phyloP scores from a whole-genome alignment of 2,329 filamentous ascomycete species.

The Cladobotryum mycophilum region DNA sequence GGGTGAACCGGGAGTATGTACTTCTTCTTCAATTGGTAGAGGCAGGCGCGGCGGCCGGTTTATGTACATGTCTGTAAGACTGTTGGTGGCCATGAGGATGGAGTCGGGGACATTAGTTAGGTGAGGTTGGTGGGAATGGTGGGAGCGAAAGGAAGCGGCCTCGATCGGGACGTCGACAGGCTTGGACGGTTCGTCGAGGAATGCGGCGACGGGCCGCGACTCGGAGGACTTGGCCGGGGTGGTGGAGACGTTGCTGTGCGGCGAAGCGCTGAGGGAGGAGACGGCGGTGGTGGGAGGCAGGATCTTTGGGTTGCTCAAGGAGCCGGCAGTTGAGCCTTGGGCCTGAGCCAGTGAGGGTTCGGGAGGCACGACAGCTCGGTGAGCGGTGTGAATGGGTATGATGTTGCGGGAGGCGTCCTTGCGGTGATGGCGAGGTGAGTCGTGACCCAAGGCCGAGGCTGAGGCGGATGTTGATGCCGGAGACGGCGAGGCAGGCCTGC shows the following conservation, averaged over 20 bases:
- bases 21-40: conserved; percentile 87
- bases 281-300: conserved; percentile 41
- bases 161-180: conserved; percentile 52
- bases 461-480: conserved; percentile 14
- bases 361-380: conserved; percentile 52
- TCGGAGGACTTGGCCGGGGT: conserved; percentile 22
- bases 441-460: conserved; percentile 19
- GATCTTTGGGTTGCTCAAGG: conserved; percentile 40
- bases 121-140: conserved; percentile 21
- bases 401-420: conserved; percentile 39
- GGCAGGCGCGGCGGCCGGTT: conserved; percentile 80
- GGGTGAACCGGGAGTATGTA: conserved; percentile 82
- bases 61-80: conserved; percentile 58
- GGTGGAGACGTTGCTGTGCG: conserved; percentile 32
- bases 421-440: conserved; percentile 26
- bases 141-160: conserved; percentile 30
- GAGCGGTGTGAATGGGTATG: conserved; percentile 48
- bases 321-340: conserved; percentile 47
- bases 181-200: conserved; percentile 40
- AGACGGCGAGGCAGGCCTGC: conserved; percentile 23
- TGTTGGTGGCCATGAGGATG: conserved; percentile 45
- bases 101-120: conserved; percentile 32
- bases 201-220: conserved; percentile 17
- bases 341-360: conserved; percentile 58
- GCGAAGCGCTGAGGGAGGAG: conserved; percentile 43